Base-by-base conservation (phyloP, 306 rosid species). In the Amphicarpaea edgeworthii region DNA sequence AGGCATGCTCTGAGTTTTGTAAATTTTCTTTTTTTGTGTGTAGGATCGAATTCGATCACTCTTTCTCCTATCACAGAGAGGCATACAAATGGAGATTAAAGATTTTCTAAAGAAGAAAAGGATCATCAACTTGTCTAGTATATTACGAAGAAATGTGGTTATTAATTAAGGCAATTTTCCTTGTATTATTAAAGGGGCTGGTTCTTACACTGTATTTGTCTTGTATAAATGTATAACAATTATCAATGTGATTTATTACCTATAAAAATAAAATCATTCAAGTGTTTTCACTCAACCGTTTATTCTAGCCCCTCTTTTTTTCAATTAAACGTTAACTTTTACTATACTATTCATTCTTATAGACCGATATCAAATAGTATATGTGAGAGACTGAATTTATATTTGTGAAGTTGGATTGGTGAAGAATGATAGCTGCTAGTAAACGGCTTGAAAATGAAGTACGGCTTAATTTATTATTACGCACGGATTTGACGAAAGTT, bases 341-440 rank as follows among this genome's bases (percentile, higher is more conserved):
- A 24, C 38, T 57, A 28, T n/a, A 20, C 61, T 11, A 20, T 55
- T 54, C 28, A 20, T 21, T 54, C 34, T 10, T 10, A 55, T 55
- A 23, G n/a, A 23, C 7, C 11, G 37, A 11, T 53, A 6, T 50
- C 24, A 10, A 50, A 50, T 16, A n/a, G n/a, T n/a, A n/a, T n/a
- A 7, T 16, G 0, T 50, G 24, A 16, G 57, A 50, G 58, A 19
- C 14, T 57, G 38, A 57, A 12, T 4, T 57, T 24, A 24, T 55
- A 55, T 55, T 1, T 55, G 62, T 12, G n/a, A 23, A 11, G 8
- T 54, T 54, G 24, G 23, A 51, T 68, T 43, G 81, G 81, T 68
- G 45, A 34, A 50, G 42, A 65, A 11, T 65, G 10, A 64, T 14
- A 8, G 24, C 12, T 19, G 58, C 24, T 51, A 17, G 11, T 51